These are phyloP conservation scores for Colletotrichum tamarilloi DNA, from an alignment of 2,329 filamentous ascomycete species.

Conservation along the genomic window DNA sequence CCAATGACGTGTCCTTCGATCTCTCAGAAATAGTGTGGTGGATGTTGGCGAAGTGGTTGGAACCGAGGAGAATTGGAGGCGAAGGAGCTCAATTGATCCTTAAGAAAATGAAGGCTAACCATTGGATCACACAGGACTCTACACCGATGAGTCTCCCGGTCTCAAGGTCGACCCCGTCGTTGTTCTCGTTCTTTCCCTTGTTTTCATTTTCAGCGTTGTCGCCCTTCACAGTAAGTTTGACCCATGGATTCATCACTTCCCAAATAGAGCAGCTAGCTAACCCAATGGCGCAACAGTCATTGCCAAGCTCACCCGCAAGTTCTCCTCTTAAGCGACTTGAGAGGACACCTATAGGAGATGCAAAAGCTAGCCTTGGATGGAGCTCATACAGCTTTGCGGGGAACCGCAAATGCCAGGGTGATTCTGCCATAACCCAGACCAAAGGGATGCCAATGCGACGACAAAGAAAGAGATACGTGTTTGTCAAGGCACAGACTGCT, in stretches of 20 bases:
- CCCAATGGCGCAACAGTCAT: constrained; percentile 73
- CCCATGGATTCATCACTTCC: not conserved
- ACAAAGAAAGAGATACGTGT: not conserved
- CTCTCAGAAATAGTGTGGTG: not conserved
- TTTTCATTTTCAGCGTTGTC: constrained; percentile 99
- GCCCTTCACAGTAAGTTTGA: constrained; percentile 89
- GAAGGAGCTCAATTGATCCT: not conserved
- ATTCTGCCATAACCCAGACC: not conserved
- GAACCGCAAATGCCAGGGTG: not conserved
- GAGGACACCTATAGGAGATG: not conserved
- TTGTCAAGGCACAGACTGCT: not conserved
- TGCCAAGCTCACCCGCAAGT: constrained; percentile 92
- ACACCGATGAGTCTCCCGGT: constrained; percentile 98
- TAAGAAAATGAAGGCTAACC: constrained; percentile 40
- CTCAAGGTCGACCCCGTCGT: constrained; percentile 98
- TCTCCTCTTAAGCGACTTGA: constrained; percentile 67
- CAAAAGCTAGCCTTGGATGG: not conserved
- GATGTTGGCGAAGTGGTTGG: not conserved
- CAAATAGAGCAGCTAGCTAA: constrained; percentile 6
- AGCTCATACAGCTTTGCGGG: not conserved
- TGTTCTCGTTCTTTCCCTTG: constrained; percentile 93
- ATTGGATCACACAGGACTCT: constrained; percentile 72
- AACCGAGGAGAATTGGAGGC: not conserved
- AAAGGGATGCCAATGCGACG: not conserved
- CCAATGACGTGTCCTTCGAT: not conserved